Conservation (phyloP, 2,329 filamentous ascomycete species). For the Xenosphaeropsis pyriputrescens region DNA sequence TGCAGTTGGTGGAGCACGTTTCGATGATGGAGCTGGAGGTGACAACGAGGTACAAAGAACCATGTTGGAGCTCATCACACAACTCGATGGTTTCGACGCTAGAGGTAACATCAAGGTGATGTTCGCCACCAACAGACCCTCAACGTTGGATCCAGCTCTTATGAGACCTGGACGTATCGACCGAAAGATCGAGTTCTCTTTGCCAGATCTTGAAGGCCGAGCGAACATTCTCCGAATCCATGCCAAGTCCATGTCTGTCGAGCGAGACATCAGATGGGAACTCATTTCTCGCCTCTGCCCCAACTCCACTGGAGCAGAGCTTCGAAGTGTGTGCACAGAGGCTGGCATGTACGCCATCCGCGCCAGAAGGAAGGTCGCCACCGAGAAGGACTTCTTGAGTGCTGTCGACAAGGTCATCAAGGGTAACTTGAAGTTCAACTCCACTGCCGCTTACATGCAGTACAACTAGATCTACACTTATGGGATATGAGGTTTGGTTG, state of each 20-base stretch:
- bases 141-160: slow-evolving; percentile 87
- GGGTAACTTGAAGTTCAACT: slow-evolving; percentile 98
- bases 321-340: slow-evolving; percentile 93
- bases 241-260: slow-evolving; percentile 98
- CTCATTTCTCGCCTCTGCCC: slow-evolving; percentile 93
- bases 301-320: slow-evolving; percentile 90
- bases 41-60: slow-evolving; percentile 97
- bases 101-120: slow-evolving; percentile 99
- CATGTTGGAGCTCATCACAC: slow-evolving; percentile 95
- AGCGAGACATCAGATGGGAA: slow-evolving; percentile 98
- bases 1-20: slow-evolving; percentile 87
- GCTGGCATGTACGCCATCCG: slow-evolving; percentile 98
- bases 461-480: slow-evolving; percentile 60
- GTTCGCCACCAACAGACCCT: slow-evolving; percentile 96
- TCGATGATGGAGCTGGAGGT: slow-evolving; percentile 90
- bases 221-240: slow-evolving; percentile 97
- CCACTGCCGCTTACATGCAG: slow-evolving; percentile 94
- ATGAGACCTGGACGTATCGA: slow-evolving; percentile 97
- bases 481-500: too few species aligned
- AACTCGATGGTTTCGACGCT: slow-evolving; percentile 91
- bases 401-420: slow-evolving; percentile 99
- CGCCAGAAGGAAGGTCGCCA: slow-evolving; percentile 87
- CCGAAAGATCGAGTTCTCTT: slow-evolving; percentile 95
- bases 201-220: slow-evolving; percentile 91
- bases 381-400: slow-evolving; percentile 96